Conservation (phyloP, 805 yeast species). For the Ogataea nakhonphanomensis region DNA sequence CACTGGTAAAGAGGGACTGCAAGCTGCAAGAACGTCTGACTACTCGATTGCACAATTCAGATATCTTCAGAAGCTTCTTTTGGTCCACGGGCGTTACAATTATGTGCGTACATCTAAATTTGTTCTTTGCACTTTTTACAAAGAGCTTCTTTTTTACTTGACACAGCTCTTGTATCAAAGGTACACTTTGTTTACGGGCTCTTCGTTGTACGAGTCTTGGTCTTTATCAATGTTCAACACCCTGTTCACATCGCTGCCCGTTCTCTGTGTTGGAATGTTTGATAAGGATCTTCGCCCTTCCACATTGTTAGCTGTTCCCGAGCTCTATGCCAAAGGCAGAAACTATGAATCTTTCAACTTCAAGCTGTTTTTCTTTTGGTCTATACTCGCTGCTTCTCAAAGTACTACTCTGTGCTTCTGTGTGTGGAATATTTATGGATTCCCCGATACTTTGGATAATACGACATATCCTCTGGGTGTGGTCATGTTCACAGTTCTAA, state of each 20-base stretch:
- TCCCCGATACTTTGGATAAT: constrained; percentile 63
- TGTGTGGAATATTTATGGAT: constrained; percentile 68
- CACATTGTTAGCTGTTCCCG: constrained; percentile 88
- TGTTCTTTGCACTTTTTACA: constrained; percentile 90
- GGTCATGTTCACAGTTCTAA: constrained; percentile 66
- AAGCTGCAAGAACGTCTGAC: constrained; percentile 94
- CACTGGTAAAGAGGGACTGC: constrained; percentile 95
- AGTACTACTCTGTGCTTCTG: constrained; percentile 69
- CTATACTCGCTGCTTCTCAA: constrained; percentile 68
- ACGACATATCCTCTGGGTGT: constrained; percentile 82
- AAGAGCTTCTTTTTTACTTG: constrained; percentile 84
- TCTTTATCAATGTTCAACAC: constrained; percentile 97
- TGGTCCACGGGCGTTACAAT: constrained; percentile 96
- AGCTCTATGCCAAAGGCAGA: constrained; percentile 76
- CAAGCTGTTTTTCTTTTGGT: constrained; percentile 70
- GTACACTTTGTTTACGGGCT: constrained; percentile 84
- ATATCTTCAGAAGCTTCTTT: constrained; percentile 70
- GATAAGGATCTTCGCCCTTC: constrained; percentile 88
- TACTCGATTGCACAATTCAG: constrained; percentile 94
- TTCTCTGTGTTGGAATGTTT: constrained; percentile 90
- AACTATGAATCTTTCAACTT: constrained; percentile 71
- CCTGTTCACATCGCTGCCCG: constrained; percentile 88
- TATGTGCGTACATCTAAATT: constrained; percentile 89
- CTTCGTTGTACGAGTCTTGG: constrained; percentile 93
- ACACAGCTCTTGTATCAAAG: constrained; percentile 87